Percentiles rank a stretch among this genome's conserved stretches.
These are phyloP conservation scores for Apiospora saccharicola DNA, from an alignment of 2,329 filamentous ascomycete species.

Conservation along the genomic window DNA sequence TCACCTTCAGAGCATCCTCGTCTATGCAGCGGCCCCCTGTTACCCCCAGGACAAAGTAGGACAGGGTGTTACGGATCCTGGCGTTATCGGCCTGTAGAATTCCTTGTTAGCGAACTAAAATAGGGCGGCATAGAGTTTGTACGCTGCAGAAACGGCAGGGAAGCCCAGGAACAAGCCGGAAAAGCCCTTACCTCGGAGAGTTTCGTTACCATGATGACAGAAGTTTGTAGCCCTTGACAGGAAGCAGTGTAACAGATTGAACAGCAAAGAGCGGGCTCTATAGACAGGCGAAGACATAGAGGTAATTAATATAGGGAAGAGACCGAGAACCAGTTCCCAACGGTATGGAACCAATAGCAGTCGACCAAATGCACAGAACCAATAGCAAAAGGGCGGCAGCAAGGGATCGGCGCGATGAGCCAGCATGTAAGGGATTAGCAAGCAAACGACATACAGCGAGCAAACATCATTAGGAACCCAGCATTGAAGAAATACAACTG, in stretches of 20 bases:
- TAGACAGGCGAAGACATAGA: no score
- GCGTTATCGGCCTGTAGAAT: slow-evolving; percentile 17
- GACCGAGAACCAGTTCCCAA: background rate
- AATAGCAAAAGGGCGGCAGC: background rate
- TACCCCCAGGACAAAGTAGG: slow-evolving; percentile 25
- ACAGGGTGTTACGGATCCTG: slow-evolving; percentile 25
- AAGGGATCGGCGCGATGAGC: background rate
- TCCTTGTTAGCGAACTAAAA: background rate
- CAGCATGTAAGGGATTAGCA: background rate
- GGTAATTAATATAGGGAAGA: no score
- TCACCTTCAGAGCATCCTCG: slow-evolving; percentile 25
- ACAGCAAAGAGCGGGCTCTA: background rate
- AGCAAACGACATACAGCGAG: background rate
- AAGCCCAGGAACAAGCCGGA: no score
- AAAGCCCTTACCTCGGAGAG: background rate
- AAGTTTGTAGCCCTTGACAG: background rate
- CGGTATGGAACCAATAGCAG: background rate
- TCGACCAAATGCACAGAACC: background rate
- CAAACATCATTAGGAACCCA: background rate
- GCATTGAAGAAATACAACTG: background rate
- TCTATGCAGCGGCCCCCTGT: slow-evolving; percentile 26
- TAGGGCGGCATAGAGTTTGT: background rate
- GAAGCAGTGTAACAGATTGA: background rate
- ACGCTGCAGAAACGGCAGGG: background rate
- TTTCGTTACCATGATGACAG: background rate